Evolutionary conservation across 2,329 filamentous ascomycete species (phyloP), one percentile per base, ranked within the genome.

Genomic region (Arthrobotrys entomopaga): DNA sequence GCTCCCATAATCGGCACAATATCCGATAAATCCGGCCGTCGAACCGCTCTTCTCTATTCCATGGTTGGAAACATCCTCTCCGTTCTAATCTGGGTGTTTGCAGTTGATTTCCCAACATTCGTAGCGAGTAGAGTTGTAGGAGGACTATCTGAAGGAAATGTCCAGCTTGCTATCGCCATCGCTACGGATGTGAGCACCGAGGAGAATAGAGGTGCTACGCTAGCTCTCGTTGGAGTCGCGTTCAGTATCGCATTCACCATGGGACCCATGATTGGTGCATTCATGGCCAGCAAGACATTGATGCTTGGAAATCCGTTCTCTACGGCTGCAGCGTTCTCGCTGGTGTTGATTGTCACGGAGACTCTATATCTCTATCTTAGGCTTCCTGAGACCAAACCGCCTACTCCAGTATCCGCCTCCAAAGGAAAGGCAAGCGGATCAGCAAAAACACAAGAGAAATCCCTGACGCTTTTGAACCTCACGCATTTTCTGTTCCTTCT

Each of bases 231-330:
- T 26, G 95, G 95, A 71, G 93, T 91, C 13, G 98, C 95, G 83
- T 99, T 99, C 83, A 96, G 92, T 75, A 89, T 99, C 78, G 95
- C 95, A 16, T 99, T 99, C 81, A 99, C 95, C 0, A 96, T 97
- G 80, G 95, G 95, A 0, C 95, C 95, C 0, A 93, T 93, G 8
- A 86, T 99, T 6, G 95, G 95, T 72, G 95, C 95, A 1, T 94
- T 89, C 81, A 84, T 99, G 20, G 90, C 91, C 76, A 90, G 87
- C 59, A 88, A 97, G 75, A 88, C 88, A 13, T 88, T 88, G 3
- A 90, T 98, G 22, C 52, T 72, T 10, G 90, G 90, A 24, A 99
- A 99, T 80, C 95, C 95, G 0, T 99, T 99, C 81, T 94, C 93
- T 5, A 92, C 92, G 0, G 93, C 95, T 0, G 95, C 95, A 0